Evolutionary conservation across 1,284 basidiomycete genomes (phyloP).

Genomic region (Trametes polyzona): DNA sequence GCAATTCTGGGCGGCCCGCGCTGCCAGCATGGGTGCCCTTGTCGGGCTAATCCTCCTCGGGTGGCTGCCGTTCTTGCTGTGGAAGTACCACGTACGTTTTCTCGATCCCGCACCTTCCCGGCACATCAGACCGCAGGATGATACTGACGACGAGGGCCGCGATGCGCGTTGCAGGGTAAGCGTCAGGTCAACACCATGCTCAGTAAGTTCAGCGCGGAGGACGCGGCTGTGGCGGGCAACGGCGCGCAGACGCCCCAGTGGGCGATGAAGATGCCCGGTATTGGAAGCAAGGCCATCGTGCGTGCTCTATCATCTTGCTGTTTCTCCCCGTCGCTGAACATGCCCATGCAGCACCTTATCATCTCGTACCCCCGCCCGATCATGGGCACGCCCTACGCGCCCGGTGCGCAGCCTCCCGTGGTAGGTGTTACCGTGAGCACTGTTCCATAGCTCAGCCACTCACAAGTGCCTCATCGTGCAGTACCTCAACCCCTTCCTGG

Average conservation of each 20-base stretch:
- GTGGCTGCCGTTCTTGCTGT: constrained; percentile 47
- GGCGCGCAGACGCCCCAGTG: constrained; percentile 45
- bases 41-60: constrained; percentile 46
- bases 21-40: constrained; percentile 42
- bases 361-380: constrained; percentile 43
- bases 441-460: neutral
- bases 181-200: constrained; percentile 44
- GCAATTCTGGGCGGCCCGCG: constrained; percentile 42
- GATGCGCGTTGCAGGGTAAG: constrained; percentile 46
- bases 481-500: constrained; percentile 39
- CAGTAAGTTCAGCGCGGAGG: constrained; percentile 47
- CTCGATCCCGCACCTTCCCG: neutral
- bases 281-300: constrained; percentile 46
- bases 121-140: neutral
- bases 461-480: neutral
- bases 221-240: constrained; percentile 38
- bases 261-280: constrained; percentile 46
- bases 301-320: constrained; percentile 26
- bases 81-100: constrained; percentile 51
- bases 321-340: neutral
- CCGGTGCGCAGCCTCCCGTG: constrained; percentile 49
- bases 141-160: neutral
- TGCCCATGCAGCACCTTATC: constrained; percentile 41
- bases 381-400: constrained; percentile 47
- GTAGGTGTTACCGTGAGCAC: constrained; percentile 31